A percentile compares a stretch with the other conserved stretches of the same genome.
Evolutionary conservation across 352 stramenopile genomes (phyloP).

Genomic region (Pythium plurisporium): DNA sequence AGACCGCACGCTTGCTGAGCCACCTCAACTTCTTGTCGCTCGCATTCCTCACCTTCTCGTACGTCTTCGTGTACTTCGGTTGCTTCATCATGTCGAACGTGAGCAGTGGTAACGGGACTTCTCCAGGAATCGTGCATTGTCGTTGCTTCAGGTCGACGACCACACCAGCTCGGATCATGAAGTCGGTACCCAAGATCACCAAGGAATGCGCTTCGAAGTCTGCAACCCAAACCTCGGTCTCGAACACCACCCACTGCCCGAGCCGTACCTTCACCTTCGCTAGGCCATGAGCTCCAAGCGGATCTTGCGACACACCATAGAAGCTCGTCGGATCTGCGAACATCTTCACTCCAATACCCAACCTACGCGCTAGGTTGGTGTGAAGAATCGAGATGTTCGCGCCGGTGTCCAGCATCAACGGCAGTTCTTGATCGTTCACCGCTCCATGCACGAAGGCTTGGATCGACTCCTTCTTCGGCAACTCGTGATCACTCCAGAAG

Average conservation of each 20-base stretch:
- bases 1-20: neutral
- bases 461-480: neutral
- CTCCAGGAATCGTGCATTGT: neutral
- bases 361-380: conserved; percentile 15
- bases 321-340: conserved; percentile 11
- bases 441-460: conserved; percentile 15
- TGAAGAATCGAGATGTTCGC: conserved; percentile 16
- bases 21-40: neutral
- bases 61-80: neutral
- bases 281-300: neutral
- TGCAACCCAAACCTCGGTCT: conserved; percentile 19
- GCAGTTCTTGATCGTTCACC: neutral
- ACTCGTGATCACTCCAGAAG: conserved; percentile 10
- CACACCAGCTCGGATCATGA: conserved; percentile 10
- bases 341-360: conserved; percentile 11
- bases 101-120: neutral
- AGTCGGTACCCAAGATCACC: conserved; percentile 19
- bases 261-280: conserved; percentile 12
- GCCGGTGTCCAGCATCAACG: conserved; percentile 19
- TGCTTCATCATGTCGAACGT: neutral
- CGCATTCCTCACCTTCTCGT: neutral
- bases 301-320: conserved; percentile 12
- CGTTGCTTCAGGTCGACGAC: neutral
- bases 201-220: conserved; percentile 21
- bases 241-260: conserved; percentile 6